Evolutionary conservation across 2,329 filamentous ascomycete genomes (phyloP).

Genomic region (Hysterium pulicare): DNA sequence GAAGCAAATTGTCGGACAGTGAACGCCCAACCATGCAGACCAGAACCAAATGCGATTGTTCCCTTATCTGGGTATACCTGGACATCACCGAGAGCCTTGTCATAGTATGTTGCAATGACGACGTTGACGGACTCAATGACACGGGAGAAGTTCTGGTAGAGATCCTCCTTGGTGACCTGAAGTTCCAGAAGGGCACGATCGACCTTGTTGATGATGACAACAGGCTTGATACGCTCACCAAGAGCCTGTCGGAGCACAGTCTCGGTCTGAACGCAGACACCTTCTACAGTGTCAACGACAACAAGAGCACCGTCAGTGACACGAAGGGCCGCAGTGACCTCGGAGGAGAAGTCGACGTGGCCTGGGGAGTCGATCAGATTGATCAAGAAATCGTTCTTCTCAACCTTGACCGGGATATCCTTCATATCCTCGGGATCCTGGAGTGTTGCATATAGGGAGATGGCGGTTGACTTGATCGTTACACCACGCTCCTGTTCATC

Average conservation of each 20-base stretch:
- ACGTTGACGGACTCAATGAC: constrained; percentile 99
- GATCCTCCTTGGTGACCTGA: constrained; percentile 96
- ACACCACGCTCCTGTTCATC: constrained; percentile 99
- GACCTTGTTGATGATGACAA: constrained; percentile 99
- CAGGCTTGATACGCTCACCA: constrained; percentile 99
- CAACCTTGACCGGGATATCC: constrained; percentile 86
- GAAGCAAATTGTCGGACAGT: constrained; percentile 96
- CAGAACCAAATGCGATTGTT: constrained; percentile 98
- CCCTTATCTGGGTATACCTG: constrained; percentile 98
- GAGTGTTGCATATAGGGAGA: constrained; percentile 91
- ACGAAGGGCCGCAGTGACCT: constrained; percentile 98
- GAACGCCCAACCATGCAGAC: constrained; percentile 99
- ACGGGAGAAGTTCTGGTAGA: constrained; percentile 99
- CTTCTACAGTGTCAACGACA: constrained; percentile 99
- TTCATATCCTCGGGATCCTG: constrained; percentile 81
- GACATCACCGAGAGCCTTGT: constrained; percentile 94
- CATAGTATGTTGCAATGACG: constrained; percentile 98
- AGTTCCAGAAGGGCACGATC: constrained; percentile 99
- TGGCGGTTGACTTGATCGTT: constrained; percentile 99
- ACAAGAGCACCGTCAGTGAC: constrained; percentile 99
- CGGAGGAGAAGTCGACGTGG: constrained; percentile 99
- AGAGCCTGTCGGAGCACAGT: constrained; percentile 98
- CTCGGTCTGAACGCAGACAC: constrained; percentile 99
- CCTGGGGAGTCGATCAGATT: constrained; percentile 99
- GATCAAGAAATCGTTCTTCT: constrained; percentile 97